phyloP scores from a whole-genome alignment of 163 green algal genomes.

The Botryococcus braunii region DNA sequence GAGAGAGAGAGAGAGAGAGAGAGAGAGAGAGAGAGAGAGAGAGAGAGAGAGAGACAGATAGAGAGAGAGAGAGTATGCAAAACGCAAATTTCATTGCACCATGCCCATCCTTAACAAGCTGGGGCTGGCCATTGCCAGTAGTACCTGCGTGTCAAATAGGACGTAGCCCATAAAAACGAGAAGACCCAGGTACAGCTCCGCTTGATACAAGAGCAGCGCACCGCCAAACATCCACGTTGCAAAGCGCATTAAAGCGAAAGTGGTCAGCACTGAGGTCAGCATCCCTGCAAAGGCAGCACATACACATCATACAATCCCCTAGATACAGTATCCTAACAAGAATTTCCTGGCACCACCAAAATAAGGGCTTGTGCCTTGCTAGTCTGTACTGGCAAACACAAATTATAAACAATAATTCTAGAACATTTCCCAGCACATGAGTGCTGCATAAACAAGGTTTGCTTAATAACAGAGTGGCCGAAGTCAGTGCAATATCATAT shows the following conservation, averaged over 20 bases:
- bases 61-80: no score
- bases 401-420: no score
- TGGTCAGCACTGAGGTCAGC: not conserved
- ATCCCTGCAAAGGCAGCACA: constrained; percentile 10
- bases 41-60: not conserved
- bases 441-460: no score
- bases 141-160: constrained; percentile 56
- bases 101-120: not conserved
- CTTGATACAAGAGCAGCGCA: constrained; percentile 28
- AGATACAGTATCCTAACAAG: not conserved
- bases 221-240: constrained; percentile 49
- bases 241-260: constrained; percentile 34
- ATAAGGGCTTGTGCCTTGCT: not conserved
- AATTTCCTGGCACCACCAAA: not conserved
- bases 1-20: no score
- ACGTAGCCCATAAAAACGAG: constrained; percentile 65
- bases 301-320: not conserved
- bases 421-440: no score
- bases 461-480: no score
- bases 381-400: no score
- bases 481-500: no score
- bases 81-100: not conserved
- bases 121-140: constrained; percentile 3
- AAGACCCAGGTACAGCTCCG: constrained; percentile 70
- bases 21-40: not conserved